These are phyloP conservation scores for Beauveria bassiana DNA, from an alignment of 2,329 filamentous ascomycete genomes.

Conservation along the genomic window DNA sequence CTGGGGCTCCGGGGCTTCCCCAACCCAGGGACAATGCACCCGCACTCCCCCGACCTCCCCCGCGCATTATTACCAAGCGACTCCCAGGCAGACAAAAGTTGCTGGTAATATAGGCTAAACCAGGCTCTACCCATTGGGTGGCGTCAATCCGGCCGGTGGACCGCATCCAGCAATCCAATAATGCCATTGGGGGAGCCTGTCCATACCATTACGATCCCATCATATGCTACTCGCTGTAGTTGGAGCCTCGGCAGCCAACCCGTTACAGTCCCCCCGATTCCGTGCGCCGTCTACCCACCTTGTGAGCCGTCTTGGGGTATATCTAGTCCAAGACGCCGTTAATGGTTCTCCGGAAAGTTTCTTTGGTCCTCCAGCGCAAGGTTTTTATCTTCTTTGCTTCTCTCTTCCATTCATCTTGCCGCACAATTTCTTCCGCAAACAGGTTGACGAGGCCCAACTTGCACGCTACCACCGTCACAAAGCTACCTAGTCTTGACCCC, in stretches of 20 bases:
- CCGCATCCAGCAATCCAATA: background rate
- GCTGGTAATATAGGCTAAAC: background rate
- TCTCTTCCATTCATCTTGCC: background rate
- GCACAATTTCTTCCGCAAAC: background rate
- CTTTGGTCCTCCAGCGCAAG: background rate
- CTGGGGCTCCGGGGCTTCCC: conserved; percentile 6
- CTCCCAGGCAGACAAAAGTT: background rate
- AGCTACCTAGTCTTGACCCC: background rate
- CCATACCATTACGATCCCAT: conserved; percentile 9
- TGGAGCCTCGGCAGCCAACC: conserved; percentile 10
- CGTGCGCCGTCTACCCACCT: background rate
- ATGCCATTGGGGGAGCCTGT: background rate
- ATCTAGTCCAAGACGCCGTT: conserved; percentile 1
- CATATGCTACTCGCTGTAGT: conserved; percentile 9
- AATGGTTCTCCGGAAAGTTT: background rate
- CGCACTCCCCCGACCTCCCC: conserved; percentile 8
- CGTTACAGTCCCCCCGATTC: conserved; percentile 10
- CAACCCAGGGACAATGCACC: conserved; percentile 6
- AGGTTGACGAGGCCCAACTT: background rate
- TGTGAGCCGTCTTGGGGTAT: conserved; percentile 4
- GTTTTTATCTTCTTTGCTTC: background rate
- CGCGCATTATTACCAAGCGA: background rate
- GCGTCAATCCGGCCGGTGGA: conserved; percentile 7
- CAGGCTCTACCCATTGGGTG: conserved; percentile 3
- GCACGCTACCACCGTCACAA: background rate